phyloP scores from a whole-genome alignment of 257 asterid species.

The Fraxinus excelsior region DNA sequence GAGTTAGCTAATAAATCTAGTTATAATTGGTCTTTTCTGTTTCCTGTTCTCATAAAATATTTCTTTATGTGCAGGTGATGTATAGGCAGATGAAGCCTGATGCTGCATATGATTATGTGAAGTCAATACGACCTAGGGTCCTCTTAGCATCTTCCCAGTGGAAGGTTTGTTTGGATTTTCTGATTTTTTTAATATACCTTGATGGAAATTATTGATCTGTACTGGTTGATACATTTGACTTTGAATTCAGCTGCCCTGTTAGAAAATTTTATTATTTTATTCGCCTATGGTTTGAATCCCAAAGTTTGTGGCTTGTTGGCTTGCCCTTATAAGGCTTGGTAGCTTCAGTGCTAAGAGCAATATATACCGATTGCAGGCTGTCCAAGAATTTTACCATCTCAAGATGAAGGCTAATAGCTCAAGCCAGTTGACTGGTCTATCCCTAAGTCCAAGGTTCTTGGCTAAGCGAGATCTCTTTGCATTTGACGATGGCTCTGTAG shows the following conservation, averaged over 20 bases:
- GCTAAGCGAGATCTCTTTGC: conserved; percentile 34
- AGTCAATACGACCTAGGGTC: conserved; percentile 70
- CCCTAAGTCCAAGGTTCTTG: conserved; percentile 28
- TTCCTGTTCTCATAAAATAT: not conserved
- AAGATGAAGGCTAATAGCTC: conserved; percentile 26
- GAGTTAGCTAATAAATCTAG: conserved; percentile 23
- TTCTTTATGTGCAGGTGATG: conserved; percentile 41
- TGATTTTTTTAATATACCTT: not conserved
- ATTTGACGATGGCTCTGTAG: conserved; percentile 65
- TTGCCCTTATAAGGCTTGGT: not conserved
- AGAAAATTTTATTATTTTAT: not conserved
- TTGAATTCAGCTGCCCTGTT: not conserved
- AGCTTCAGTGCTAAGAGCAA: not conserved
- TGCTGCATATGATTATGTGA: conserved; percentile 60
- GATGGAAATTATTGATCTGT: not conserved
- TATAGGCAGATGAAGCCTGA: conserved; percentile 66
- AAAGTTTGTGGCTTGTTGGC: not conserved
- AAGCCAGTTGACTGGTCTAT: conserved; percentile 20
- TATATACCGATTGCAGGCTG: conserved; percentile 42
- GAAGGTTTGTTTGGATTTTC: conserved; percentile 42
- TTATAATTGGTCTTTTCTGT: conserved; percentile 14
- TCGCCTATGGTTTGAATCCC: not conserved
- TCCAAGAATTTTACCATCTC: conserved; percentile 43
- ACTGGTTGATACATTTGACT: not conserved
- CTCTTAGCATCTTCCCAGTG: conserved; percentile 60